Evolutionary conservation across 2,329 filamentous ascomycete species (phyloP).

Genomic region (Fusarium musae): DNA sequence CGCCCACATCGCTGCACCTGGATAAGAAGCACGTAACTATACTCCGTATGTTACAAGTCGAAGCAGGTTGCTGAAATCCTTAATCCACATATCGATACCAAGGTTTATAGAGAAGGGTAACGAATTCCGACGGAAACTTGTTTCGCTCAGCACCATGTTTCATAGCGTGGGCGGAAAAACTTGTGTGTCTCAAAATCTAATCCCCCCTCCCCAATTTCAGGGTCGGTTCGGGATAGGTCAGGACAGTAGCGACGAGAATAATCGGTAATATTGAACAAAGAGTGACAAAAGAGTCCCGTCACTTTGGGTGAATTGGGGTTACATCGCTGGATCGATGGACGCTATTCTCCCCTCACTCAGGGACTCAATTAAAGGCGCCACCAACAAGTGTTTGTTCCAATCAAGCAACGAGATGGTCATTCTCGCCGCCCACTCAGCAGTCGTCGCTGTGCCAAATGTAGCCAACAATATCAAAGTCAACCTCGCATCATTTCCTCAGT

Average conservation of each 20-base stretch:
- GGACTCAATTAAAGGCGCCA: slow-evolving; percentile 22
- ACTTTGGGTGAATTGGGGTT: slow-evolving; percentile 19
- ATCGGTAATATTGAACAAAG: slow-evolving; percentile 23
- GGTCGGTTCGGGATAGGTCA: not conserved
- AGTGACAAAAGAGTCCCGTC: slow-evolving; percentile 27
- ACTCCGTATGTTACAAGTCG: not conserved
- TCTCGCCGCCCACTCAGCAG: slow-evolving; percentile 18
- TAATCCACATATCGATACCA: slow-evolving; percentile 4
- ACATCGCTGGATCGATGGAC: slow-evolving; percentile 32
- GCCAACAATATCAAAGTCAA: slow-evolving; percentile 37
- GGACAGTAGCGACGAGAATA: slow-evolving; percentile 14
- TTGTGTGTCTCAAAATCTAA: slow-evolving; percentile 17
- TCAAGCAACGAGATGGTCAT: slow-evolving; percentile 6
- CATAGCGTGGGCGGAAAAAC: slow-evolving; percentile 20
- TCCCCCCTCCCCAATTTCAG: not conserved
- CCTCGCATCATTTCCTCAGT: slow-evolving; percentile 32
- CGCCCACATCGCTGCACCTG: not conserved
- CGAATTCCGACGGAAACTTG: slow-evolving; percentile 10
- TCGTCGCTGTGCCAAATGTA: slow-evolving; percentile 4
- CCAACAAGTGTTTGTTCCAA: slow-evolving; percentile 27
- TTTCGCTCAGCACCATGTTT: slow-evolving; percentile 32
- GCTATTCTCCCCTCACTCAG: slow-evolving; percentile 3
- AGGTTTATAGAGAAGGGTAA: slow-evolving; percentile 14
- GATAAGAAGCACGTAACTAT: not conserved
- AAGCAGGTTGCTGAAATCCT: not conserved